A percentile compares a stretch with the other conserved stretches of the same genome.
Conservation (phyloP, 805 yeast species). For the Barnettozyma californica region DNA sequence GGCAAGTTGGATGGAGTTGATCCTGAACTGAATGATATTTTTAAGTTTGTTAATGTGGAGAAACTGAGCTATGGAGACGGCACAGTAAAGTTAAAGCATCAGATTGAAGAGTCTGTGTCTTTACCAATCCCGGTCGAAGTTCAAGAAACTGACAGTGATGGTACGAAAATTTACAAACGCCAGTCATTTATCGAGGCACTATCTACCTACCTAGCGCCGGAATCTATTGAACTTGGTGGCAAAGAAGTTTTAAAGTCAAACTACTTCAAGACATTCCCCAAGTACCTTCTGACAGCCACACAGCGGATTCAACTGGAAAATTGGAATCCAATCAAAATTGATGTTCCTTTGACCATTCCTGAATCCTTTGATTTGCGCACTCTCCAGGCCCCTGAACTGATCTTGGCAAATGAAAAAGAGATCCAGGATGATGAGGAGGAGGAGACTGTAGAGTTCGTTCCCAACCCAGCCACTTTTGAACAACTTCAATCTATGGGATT, state of each 20-base stretch:
- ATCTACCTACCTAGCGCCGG: slow-evolving; percentile 46
- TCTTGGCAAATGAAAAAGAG: slow-evolving; percentile 35
- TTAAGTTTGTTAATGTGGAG: slow-evolving; percentile 62
- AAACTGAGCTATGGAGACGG: slow-evolving; percentile 51
- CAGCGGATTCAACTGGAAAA: slow-evolving; percentile 78
- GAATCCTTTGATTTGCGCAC: slow-evolving; percentile 43
- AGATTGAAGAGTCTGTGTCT: slow-evolving; percentile 58
- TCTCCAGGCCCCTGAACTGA: slow-evolving; percentile 35
- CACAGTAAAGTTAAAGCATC: slow-evolving; percentile 51
- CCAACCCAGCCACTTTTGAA: slow-evolving; percentile 50
- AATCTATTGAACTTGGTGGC: slow-evolving; percentile 42
- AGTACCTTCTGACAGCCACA: slow-evolving; percentile 63
- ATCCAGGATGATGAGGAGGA: slow-evolving; percentile 22
- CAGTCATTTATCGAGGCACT: slow-evolving; percentile 39
- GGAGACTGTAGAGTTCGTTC: slow-evolving; percentile 35
- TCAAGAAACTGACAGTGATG: slow-evolving; percentile 35
- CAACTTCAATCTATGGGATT: slow-evolving; percentile 84
- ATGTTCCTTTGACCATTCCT: slow-evolving; percentile 60
- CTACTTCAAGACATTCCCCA: slow-evolving; percentile 61
- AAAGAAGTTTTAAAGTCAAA: slow-evolving; percentile 20
- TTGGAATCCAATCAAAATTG: slow-evolving; percentile 85
- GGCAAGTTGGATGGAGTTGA: slow-evolving; percentile 53
- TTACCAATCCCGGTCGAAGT: slow-evolving; percentile 49
- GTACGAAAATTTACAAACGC: slow-evolving; percentile 38
- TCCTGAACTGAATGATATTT: slow-evolving; percentile 35